phyloP scores from a whole-genome alignment of 352 stramenopile genomes.

The Pythium vanterpoolii region DNA sequence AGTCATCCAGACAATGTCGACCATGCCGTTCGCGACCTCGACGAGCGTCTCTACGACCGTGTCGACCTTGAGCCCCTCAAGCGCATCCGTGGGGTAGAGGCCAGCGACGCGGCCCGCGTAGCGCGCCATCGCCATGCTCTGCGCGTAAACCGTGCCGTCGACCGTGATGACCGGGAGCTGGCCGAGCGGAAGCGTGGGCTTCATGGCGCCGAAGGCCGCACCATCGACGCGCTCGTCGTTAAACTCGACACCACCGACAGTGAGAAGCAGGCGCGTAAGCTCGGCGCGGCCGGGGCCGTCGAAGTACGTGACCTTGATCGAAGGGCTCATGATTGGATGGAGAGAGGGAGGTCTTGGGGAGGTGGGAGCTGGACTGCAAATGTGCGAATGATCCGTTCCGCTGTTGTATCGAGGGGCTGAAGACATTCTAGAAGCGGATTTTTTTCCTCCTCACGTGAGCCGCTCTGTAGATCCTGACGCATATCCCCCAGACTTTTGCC shows the following conservation, averaged over 20 bases:
- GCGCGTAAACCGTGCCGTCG: constrained; percentile 37
- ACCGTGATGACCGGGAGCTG: constrained; percentile 53
- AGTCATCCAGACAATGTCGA: constrained; percentile 30
- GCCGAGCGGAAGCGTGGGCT: constrained; percentile 40
- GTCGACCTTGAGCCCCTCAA: constrained; percentile 40
- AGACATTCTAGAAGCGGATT: too few relatives aligned
- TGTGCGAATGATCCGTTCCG: constrained; percentile 22
- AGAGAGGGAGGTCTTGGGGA: neutral
- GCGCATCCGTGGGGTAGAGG: constrained; percentile 41
- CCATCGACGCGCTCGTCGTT: constrained; percentile 38
- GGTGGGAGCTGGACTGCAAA: constrained; percentile 10
- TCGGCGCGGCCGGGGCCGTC: constrained; percentile 39
- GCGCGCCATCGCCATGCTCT: constrained; percentile 54
- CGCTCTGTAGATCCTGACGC: too few relatives aligned
- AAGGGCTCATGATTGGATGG: constrained; percentile 15
- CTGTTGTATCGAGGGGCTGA: too few relatives aligned
- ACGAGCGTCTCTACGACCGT: constrained; percentile 36
- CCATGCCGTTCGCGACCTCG: constrained; percentile 25
- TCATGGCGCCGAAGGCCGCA: constrained; percentile 30
- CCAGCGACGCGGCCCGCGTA: constrained; percentile 50
- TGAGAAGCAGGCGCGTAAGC: constrained; percentile 45
- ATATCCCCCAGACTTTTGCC: too few relatives aligned
- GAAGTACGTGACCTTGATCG: constrained; percentile 55
- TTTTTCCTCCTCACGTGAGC: too few relatives aligned
- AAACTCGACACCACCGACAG: constrained; percentile 42